Evolutionary conservation across 2,329 filamentous ascomycete species (phyloP).

Genomic region (Cladosporium sp.): DNA sequence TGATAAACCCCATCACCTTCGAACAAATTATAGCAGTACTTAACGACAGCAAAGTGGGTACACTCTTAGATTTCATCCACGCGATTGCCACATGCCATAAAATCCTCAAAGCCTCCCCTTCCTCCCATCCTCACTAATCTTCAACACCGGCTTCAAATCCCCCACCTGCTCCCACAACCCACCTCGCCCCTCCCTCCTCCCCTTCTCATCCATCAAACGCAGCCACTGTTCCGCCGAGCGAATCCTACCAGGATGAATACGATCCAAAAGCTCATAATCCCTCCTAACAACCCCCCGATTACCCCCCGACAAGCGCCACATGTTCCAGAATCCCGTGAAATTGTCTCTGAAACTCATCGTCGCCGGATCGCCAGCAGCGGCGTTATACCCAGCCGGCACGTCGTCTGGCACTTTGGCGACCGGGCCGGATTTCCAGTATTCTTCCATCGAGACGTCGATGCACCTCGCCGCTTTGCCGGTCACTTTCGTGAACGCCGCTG

Average conservation of each 20-base stretch:
- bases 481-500: conserved; percentile 28
- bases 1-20: too few relatives aligned
- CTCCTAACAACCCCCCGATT: conserved; percentile 42
- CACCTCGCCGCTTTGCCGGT: conserved; percentile 31
- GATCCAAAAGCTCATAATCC: conserved; percentile 49
- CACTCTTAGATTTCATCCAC: neutral
- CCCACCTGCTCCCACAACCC: conserved; percentile 12
- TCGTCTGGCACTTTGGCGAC: conserved; percentile 39
- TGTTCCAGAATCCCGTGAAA: conserved; percentile 50
- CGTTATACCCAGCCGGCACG: conserved; percentile 21
- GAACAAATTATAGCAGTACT: too few relatives aligned
- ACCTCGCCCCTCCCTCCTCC: conserved; percentile 7
- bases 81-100: too few relatives aligned
- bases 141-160: conserved; percentile 14
- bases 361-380: conserved; percentile 33
- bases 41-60: too few relatives aligned
- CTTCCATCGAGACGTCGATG: conserved; percentile 22
- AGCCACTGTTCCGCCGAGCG: conserved; percentile 50
- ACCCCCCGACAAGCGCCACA: conserved; percentile 41
- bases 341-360: conserved; percentile 43
- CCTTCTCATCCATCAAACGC: neutral
- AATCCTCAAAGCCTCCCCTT: neutral
- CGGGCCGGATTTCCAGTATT: conserved; percentile 36
- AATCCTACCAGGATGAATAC: conserved; percentile 49
- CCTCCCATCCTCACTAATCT: conserved; percentile 14